Percentiles rank a stretch among this genome's conserved stretches.
Evolutionary conservation across 2,329 filamentous ascomycete genomes (phyloP).

Genomic region (Hymenoscyphus repandus): DNA sequence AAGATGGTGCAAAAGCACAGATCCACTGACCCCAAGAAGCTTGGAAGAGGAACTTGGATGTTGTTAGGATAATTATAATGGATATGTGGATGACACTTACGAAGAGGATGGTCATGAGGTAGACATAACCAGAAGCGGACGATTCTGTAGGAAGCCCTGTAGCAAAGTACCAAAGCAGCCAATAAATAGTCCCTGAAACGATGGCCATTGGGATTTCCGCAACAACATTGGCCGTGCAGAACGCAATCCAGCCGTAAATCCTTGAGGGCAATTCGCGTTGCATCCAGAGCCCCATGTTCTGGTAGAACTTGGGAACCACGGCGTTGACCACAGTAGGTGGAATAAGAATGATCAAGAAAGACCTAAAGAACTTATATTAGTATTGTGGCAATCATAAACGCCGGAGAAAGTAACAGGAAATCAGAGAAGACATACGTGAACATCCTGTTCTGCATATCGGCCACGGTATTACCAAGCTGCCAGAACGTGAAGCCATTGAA

Average conservation of each 20-base stretch:
- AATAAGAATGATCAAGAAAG: slow-evolving; percentile 56
- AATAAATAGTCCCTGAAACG: slow-evolving; percentile 62
- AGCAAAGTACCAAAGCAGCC: slow-evolving; percentile 71
- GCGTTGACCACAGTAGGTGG: slow-evolving; percentile 68
- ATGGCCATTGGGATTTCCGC: slow-evolving; percentile 69
- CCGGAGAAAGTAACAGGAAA: no score
- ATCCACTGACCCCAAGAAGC: slow-evolving; percentile 80
- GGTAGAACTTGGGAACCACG: slow-evolving; percentile 72
- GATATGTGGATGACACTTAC: slow-evolving; percentile 9
- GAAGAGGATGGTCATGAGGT: slow-evolving; percentile 73
- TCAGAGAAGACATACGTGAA: slow-evolving; percentile 46
- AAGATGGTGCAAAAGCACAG: slow-evolving; percentile 72
- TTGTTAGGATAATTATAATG: neutral
- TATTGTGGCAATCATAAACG: no score
- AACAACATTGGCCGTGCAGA: slow-evolving; percentile 67
- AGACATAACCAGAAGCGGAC: slow-evolving; percentile 66
- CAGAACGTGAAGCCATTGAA: slow-evolving; percentile 80
- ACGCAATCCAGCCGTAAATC: slow-evolving; percentile 75
- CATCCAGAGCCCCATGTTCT: slow-evolving; percentile 68
- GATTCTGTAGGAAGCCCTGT: slow-evolving; percentile 63
- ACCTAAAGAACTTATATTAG: slow-evolving; percentile 7
- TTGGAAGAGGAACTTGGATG: slow-evolving; percentile 57
- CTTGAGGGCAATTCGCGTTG: slow-evolving; percentile 66
- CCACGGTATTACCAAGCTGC: slow-evolving; percentile 57
- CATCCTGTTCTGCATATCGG: slow-evolving; percentile 72